Evolutionary conservation across 441 rosid genomes (phyloP).

Genomic region (Theobroma grandiflorum): DNA sequence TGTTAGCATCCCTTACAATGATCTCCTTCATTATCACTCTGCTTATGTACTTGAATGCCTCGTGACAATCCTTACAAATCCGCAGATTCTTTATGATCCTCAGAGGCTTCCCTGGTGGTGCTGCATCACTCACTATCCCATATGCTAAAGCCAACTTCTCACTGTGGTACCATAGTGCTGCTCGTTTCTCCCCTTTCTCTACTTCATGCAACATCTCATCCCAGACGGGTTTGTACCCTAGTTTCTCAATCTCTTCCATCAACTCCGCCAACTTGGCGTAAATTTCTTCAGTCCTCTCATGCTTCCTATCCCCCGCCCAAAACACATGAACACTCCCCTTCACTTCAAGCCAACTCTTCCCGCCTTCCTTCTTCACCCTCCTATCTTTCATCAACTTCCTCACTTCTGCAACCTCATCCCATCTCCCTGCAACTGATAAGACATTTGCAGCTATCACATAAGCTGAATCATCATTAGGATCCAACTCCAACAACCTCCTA

Average conservation of each 20-base stretch:
- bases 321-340: conserved; percentile 49
- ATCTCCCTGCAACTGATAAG: conserved; percentile 40
- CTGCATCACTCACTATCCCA: conserved; percentile 43
- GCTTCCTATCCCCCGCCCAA: conserved; percentile 43
- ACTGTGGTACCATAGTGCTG: conserved; percentile 44
- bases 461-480: conserved; percentile 47
- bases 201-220: conserved; percentile 38
- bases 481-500: conserved; percentile 36
- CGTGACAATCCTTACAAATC: conserved; percentile 49
- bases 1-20: conserved; percentile 49
- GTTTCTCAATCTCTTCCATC: conserved; percentile 39
- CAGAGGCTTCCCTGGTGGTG: conserved; percentile 43
- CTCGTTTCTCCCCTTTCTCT: conserved; percentile 37
- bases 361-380: conserved; percentile 49
- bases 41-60: conserved; percentile 49
- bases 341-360: conserved; percentile 54
- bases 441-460: conserved; percentile 46
- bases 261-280: conserved; percentile 40
- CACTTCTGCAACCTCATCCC: conserved; percentile 46
- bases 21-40: conserved; percentile 42
- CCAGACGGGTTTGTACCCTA: conserved; percentile 44
- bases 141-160: conserved; percentile 52
- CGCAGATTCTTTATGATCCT: conserved; percentile 48
- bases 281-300: conserved; percentile 36
- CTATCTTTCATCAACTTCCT: conserved; percentile 45